Conservation (phyloP, 495 filamentous ascomycete species). For the Penicillium goetzii region DNA sequence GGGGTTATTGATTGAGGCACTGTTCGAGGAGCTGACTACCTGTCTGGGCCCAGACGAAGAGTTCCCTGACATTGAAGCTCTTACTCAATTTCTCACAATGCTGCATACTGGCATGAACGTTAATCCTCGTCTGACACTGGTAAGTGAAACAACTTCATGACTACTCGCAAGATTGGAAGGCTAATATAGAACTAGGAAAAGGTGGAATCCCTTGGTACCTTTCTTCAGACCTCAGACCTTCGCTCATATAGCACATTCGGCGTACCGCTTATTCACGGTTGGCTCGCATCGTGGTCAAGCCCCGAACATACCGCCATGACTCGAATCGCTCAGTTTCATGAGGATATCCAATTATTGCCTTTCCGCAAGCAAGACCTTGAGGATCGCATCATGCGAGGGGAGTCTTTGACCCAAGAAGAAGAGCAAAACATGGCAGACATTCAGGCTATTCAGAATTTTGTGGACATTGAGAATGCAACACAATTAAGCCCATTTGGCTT, state of each 20-base stretch:
- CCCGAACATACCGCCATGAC: conserved; percentile 66
- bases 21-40: conserved; percentile 90
- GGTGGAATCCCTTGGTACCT: conserved; percentile 64
- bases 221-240: conserved; percentile 83
- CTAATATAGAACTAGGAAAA: conserved; percentile 35
- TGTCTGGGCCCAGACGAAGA: conserved; percentile 52
- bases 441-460: conserved; percentile 76
- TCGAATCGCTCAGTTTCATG: conserved; percentile 77
- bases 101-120: conserved; percentile 98
- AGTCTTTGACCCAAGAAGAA: conserved; percentile 57
- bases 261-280: conserved; percentile 91
- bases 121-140: conserved; percentile 79
- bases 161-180: background rate
- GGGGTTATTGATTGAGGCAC: conserved; percentile 78
- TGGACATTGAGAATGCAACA: conserved; percentile 71
- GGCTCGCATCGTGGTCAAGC: conserved; percentile 72
- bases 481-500: conserved; percentile 86
- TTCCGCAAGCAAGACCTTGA: conserved; percentile 89
- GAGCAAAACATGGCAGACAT: conserved; percentile 82
- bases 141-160: conserved; percentile 26
- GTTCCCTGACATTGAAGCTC: conserved; percentile 83
- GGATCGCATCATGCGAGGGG: conserved; percentile 65
- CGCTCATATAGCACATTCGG: conserved; percentile 82
- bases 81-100: conserved; percentile 84
- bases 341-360: conserved; percentile 85